phyloP scores from a whole-genome alignment of 257 asterid genomes.

The Petunia axillaris region DNA sequence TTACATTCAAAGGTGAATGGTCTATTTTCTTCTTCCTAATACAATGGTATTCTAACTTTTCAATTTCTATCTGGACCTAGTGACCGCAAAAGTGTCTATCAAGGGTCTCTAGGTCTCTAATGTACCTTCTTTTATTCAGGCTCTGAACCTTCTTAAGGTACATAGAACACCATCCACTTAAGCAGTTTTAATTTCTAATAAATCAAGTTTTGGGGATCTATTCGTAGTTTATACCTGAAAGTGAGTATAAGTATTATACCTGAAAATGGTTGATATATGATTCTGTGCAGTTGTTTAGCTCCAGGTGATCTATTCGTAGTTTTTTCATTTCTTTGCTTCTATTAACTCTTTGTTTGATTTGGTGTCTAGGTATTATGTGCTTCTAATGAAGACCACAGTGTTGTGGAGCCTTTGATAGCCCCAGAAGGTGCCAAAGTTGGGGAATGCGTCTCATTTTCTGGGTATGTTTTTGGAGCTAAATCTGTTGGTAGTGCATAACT shows the following conservation, averaged over 20 bases:
- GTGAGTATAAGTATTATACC: background rate
- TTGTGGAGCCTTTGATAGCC: conserved; percentile 80
- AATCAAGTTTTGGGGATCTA: background rate
- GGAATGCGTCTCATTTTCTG: conserved; percentile 70
- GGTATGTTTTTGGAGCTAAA: conserved; percentile 47
- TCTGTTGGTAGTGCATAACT: background rate
- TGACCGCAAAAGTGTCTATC: background rate
- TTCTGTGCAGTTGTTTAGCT: background rate
- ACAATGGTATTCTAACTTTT: background rate
- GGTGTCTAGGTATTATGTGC: conserved; percentile 81
- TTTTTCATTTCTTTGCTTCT: conserved; percentile 19
- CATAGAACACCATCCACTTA: conserved; percentile 3
- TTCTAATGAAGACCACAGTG: conserved; percentile 77
- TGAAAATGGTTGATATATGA: background rate
- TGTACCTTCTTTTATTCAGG: background rate
- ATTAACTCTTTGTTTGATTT: conserved; percentile 11
- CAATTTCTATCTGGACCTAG: background rate
- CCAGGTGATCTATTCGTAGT: background rate
- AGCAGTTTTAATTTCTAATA: conserved; percentile 11
- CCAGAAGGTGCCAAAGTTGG: conserved; percentile 89
- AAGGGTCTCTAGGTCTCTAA: background rate
- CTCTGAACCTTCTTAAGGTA: background rate
- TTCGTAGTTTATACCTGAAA: background rate
- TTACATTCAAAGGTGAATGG: background rate
- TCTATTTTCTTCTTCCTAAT: background rate